These are phyloP conservation scores for Kwoniella botswanensis DNA, from an alignment of 768 basidiomycete genomes.

Conservation along the genomic window DNA sequence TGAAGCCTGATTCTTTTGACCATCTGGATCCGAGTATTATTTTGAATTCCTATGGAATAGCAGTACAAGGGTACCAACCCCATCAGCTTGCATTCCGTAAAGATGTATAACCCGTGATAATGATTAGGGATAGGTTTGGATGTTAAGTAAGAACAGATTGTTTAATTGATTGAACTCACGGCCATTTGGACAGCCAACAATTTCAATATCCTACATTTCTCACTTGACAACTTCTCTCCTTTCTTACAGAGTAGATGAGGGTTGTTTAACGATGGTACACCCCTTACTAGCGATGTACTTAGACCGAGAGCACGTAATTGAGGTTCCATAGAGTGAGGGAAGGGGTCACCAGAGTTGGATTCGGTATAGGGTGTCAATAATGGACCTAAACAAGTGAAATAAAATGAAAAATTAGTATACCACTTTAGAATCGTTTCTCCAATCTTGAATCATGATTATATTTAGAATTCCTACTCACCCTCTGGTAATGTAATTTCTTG, in stretches of 20 bases:
- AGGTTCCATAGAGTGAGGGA: constrained; percentile 97
- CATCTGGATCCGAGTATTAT: constrained; percentile 54
- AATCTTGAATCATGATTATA: too few species aligned
- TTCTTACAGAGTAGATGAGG: constrained; percentile 84
- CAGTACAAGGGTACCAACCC: neutral
- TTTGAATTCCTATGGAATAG: constrained; percentile 49
- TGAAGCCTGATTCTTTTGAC: constrained; percentile 53
- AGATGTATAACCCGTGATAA: too few species aligned
- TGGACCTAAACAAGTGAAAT: constrained; percentile 64
- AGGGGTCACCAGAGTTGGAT: constrained; percentile 72
- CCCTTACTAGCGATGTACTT: constrained; percentile 78
- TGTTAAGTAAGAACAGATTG: too few species aligned
- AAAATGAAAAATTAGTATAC: constrained; percentile 1
- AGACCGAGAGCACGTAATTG: constrained; percentile 92
- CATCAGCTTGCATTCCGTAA: too few species aligned
- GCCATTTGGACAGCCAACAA: constrained; percentile 89
- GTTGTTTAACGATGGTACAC: constrained; percentile 79
- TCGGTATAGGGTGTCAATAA: constrained; percentile 69
- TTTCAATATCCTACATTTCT: constrained; percentile 92
- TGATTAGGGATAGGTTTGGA: too few species aligned
- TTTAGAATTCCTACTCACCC: constrained; percentile 44
- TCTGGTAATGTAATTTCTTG: constrained; percentile 75
- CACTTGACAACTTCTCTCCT: constrained; percentile 76
- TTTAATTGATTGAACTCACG: constrained; percentile 35
- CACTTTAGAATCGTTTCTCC: too few species aligned